Percentiles rank a stretch among this genome's conserved stretches.
These are phyloP conservation scores for Penicillium griseofulvum DNA, from an alignment of 2,329 filamentous ascomycete species.

Conservation along the genomic window DNA sequence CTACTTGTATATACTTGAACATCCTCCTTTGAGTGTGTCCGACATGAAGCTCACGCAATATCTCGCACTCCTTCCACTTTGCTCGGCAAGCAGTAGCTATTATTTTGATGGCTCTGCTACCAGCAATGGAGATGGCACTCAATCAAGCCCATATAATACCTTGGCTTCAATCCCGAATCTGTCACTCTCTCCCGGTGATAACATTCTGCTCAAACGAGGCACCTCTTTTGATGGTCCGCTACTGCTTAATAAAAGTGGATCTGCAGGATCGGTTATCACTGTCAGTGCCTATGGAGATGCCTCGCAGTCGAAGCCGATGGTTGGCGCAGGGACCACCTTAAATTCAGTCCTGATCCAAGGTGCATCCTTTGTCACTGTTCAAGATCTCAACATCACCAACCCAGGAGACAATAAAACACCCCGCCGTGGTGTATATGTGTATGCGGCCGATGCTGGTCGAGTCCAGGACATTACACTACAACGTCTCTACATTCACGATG, in stretches of 20 bases:
- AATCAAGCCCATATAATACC: background rate
- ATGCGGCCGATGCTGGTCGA: background rate
- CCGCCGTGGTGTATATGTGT: slow-evolving; percentile 1
- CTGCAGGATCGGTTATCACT: background rate
- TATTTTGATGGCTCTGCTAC: background rate
- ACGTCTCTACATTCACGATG: slow-evolving; percentile 3
- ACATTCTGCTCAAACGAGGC: background rate
- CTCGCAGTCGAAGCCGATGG: background rate
- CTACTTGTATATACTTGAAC: background rate
- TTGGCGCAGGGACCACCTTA: background rate
- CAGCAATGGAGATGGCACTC: background rate
- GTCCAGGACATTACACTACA: slow-evolving; percentile 4
- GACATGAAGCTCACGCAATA: background rate
- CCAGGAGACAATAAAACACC: background rate
- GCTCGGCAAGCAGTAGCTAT: background rate
- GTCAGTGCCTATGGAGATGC: background rate
- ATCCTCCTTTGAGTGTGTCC: background rate
- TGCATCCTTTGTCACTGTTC: background rate
- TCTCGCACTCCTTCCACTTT: background rate
- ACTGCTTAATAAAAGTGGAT: background rate
- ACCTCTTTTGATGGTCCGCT: background rate
- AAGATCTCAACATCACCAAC: slow-evolving; percentile 5
- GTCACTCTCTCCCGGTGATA: background rate
- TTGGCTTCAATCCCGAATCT: background rate
- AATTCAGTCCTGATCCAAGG: background rate